Base-by-base conservation (phyloP, 345 rosid species). In the Murraya paniculata region DNA sequence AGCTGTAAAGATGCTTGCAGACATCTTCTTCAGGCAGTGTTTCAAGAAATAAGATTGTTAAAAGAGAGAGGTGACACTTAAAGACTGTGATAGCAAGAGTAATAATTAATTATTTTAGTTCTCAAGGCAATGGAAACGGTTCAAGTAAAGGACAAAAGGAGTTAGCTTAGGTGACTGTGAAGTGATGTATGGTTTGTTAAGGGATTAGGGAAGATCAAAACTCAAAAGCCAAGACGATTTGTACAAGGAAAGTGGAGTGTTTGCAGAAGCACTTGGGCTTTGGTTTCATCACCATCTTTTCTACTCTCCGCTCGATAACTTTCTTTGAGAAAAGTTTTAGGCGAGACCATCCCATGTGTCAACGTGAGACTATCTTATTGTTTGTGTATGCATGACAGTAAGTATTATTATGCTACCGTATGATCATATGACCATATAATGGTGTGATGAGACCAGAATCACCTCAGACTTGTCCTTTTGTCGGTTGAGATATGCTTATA, bases 1-100 rank as follows among this genome's bases (percentile, higher is more conserved):
- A 80, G 82, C 59, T n/a, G 82, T 76, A 74, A 87, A 86, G 80
- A 80, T 79, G 75, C 83, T 82, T 35, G 86, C 76, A 76, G 90
- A 88, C 93, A 89, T 91, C 8, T 73, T 72, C 35, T 72, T 75
- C 72, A n/a, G 57, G 61, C 27, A 21, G 25, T 31, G 62, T 22
- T 25, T 35, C 25, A 14, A 21, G 73, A 50, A 16, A 30, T 14
- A 27, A 72, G 82, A 61, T 21, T 14, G 41, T 24, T 16, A 1
- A 6, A 27, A 50, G 58, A 61, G 6, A 53, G 64, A 25, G 24
- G 28, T 11, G 55, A 39, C 5, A 25, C n/a, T 2, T 48, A 31
- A 59, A 60, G 72, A 28, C 16, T 33, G 5, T 11, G 62, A 28
- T 11, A 38, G 77, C 13, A 35, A 66, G 78, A 55, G 4, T 30